These are phyloP conservation scores for Gnomoniopsis smithogilvyi DNA, from an alignment of 2,329 filamentous ascomycete genomes.

Conservation along the genomic window DNA sequence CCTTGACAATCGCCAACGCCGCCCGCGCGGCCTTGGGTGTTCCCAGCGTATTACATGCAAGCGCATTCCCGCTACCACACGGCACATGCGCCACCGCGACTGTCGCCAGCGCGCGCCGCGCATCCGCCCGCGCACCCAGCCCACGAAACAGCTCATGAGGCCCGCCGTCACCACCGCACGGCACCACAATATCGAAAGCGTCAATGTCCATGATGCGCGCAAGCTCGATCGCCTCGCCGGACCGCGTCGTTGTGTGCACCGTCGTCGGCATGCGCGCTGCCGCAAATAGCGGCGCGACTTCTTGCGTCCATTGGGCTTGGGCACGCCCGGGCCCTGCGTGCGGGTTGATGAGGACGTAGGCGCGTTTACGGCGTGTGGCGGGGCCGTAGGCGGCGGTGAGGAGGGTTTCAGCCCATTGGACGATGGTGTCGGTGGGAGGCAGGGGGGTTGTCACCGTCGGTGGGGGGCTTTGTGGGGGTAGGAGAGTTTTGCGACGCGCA, in stretches of 20 bases:
- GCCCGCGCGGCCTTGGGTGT: conserved; percentile 72
- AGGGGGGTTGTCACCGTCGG: conserved; percentile 21
- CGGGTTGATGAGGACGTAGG: conserved; percentile 89
- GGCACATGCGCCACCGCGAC: conserved; percentile 85
- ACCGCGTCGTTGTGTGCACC: conserved; percentile 65
- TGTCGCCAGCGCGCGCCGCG: conserved; percentile 67
- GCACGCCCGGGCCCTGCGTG: conserved; percentile 81
- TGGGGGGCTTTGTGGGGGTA: conserved; percentile 36
- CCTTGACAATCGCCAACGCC: conserved; percentile 83
- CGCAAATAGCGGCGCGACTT: conserved; percentile 78
- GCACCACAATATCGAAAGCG: conserved; percentile 79
- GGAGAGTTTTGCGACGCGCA: conserved; percentile 59
- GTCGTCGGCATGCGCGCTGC: conserved; percentile 78
- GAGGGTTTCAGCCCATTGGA: conserved; percentile 62
- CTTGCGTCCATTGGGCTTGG: conserved; percentile 66
- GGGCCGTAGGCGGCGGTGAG: conserved; percentile 67
- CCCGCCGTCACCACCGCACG: conserved; percentile 88
- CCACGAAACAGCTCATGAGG: conserved; percentile 96
- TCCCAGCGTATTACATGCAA: conserved; percentile 86
- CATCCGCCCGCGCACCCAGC: conserved; percentile 72
- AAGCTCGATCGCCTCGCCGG: conserved; percentile 77
- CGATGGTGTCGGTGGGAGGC: conserved; percentile 40
- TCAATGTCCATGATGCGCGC: conserved; percentile 73
- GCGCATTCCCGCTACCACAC: conserved; percentile 90
- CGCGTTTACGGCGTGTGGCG: conserved; percentile 67